Evolutionary conservation across 768 basidiomycete genomes (phyloP), one percentile per base, ranked within the genome.

Genomic region (Mycena filopes): DNA sequence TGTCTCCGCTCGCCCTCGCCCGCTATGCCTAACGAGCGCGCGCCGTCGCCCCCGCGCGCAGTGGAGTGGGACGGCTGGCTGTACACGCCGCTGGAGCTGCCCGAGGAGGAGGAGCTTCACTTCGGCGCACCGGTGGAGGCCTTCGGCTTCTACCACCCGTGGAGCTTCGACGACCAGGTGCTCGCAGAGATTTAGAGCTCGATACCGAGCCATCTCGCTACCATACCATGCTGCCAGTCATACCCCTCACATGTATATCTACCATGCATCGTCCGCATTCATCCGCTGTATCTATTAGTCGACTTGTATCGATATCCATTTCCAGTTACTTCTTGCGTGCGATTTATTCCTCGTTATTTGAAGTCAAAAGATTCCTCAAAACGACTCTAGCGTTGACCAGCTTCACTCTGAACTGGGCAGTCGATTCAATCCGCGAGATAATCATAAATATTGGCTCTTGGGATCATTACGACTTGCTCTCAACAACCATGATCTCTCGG

Each of bases 41-140:
- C 15, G n/a, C 11, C 60, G 1, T n/a, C 40, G 1, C 23, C 38
- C 8, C 50, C 58, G 28, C n/a, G 3, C 4, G 28, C 50, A 13
- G 38, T 45, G 2, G 46, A n/a, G 7, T 64, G 63, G 55, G 63
- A 64, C 33, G 36, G 23, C 55, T 63, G 61, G 61, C 25, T 36
- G 18, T 63, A 48, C 46, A 28, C 47, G 1, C 61, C 61, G 1
- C 43, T 55, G 45, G 61, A 63, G 53, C 13, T 62, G 33, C 12
- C 18, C 47, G 33, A 46, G 33, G 53, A 63, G 42, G 20, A 21
- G 18, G 60, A 47, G 15, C 51, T 55, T 26, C 3, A 36, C 5
- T 62, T 62, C 31, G 49, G 43, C 26, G 45, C 41, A 20, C 54
- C 41, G 9, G 3, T 41, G 16, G 42, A 42, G 15, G 26, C 42